Percentiles rank a stretch among this genome's conserved stretches.
phyloP scores from a whole-genome alignment of 2,329 filamentous ascomycete species.

The Neofusicoccum umdonicola region DNA sequence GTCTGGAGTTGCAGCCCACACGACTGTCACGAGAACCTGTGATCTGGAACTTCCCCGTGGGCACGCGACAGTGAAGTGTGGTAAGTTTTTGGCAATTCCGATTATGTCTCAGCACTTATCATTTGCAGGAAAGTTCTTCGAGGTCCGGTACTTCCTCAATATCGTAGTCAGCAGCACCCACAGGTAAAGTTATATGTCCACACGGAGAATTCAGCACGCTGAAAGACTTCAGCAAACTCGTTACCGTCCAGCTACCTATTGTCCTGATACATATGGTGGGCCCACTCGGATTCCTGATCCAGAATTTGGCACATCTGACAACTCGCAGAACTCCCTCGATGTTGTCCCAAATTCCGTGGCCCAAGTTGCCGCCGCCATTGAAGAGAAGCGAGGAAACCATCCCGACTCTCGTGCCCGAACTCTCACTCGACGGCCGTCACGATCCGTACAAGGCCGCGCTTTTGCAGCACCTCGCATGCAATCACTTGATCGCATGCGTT shows the following conservation, averaged over 20 bases:
- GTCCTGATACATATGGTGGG: constrained; percentile 55
- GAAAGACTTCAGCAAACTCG: constrained; percentile 40
- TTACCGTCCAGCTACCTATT: constrained; percentile 55
- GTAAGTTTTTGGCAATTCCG: constrained; percentile 28
- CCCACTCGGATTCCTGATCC: background rate
- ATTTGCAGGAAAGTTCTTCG: constrained; percentile 52
- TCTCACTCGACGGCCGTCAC: constrained; percentile 36
- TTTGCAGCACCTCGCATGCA: constrained; percentile 53
- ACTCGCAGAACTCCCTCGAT: constrained; percentile 52
- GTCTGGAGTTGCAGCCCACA: constrained; percentile 47
- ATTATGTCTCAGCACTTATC: background rate
- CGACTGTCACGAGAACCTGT: constrained; percentile 49
- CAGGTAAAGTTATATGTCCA: constrained; percentile 29
- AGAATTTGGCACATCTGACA: background rate
- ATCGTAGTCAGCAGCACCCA: constrained; percentile 46
- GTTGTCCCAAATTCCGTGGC: constrained; percentile 55
- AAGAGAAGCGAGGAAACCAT: constrained; percentile 45
- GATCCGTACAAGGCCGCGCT: constrained; percentile 49
- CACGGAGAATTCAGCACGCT: constrained; percentile 18
- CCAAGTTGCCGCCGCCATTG: constrained; percentile 55
- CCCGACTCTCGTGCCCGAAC: background rate
- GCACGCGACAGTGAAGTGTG: constrained; percentile 52
- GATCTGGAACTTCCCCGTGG: constrained; percentile 51
- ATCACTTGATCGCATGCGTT: constrained; percentile 47
- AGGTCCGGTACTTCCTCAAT: constrained; percentile 56